Evolutionary conservation across 1,284 basidiomycete genomes (phyloP).

Genomic region (Sparassis latifolia): DNA sequence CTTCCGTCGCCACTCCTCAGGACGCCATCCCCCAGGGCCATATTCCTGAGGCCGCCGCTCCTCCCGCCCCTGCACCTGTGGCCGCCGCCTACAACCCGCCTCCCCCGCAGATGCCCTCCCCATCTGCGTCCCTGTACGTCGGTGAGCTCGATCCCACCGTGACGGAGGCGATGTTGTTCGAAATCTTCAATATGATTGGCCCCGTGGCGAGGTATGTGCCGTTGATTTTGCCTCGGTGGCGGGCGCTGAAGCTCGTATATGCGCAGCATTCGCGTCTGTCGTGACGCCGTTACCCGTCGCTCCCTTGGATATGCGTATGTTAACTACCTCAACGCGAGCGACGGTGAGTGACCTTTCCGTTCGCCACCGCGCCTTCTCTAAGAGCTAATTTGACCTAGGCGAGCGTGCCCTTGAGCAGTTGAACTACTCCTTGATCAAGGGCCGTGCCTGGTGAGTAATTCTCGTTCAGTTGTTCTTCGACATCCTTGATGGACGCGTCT

Average conservation of each 20-base stretch:
- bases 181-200: constrained; percentile 99
- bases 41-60: constrained; percentile 35
- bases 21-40: constrained; percentile 23
- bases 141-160: constrained; percentile 98
- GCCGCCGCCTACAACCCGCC: constrained; percentile 55
- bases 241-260: constrained; percentile 7
- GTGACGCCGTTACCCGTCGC: constrained; percentile 98
- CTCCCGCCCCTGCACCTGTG: constrained; percentile 24
- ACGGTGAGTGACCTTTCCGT: constrained; percentile 56
- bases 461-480: not conserved
- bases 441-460: constrained; percentile 78
- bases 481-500: not conserved
- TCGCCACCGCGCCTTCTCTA: constrained; percentile 5
- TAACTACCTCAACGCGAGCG: constrained; percentile 94
- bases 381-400: constrained; percentile 36
- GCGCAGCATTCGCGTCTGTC: constrained; percentile 94
- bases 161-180: constrained; percentile 99
- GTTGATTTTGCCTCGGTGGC: constrained; percentile 3
- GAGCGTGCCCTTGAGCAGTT: constrained; percentile 99
- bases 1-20: constrained; percentile 28
- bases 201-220: constrained; percentile 84
- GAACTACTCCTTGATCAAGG: constrained; percentile 99
- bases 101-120: constrained; percentile 55
- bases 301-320: constrained; percentile 99
- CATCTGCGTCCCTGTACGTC: constrained; percentile 95